Evolutionary conservation across 2,329 filamentous ascomycete genomes (phyloP).

Genomic region (Ophiocordyceps australis): DNA sequence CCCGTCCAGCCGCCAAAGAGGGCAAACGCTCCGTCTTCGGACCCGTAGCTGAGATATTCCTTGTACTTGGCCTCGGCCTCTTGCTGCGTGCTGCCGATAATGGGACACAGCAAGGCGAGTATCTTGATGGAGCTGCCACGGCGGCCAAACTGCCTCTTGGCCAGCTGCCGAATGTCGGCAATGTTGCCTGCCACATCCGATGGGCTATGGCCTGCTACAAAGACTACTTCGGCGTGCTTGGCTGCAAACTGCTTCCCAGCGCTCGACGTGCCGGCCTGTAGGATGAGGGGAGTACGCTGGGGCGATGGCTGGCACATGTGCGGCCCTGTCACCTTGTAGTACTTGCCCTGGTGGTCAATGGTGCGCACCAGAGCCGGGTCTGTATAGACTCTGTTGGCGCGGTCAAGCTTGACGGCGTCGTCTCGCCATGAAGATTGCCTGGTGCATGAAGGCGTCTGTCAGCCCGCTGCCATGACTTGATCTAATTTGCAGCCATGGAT

Average conservation of each 20-base stretch:
- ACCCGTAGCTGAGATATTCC: conserved; percentile 35
- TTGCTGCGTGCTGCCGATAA: conserved; percentile 40
- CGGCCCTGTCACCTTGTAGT: conserved; percentile 38
- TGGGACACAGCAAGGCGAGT: conserved; percentile 36
- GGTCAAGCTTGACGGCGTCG: conserved; percentile 38
- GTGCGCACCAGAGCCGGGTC: conserved; percentile 30
- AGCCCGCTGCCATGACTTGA: too few relatives aligned
- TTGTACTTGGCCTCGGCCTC: conserved; percentile 31
- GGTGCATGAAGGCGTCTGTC: too few relatives aligned
- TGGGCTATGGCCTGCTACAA: conserved; percentile 39
- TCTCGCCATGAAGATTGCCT: conserved; percentile 35
- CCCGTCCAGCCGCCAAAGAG: conserved; percentile 52
- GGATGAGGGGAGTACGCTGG: conserved; percentile 44
- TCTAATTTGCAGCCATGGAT: not conserved
- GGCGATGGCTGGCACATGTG: conserved; percentile 43
- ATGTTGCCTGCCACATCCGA: conserved; percentile 34
- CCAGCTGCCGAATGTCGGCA: conserved; percentile 33
- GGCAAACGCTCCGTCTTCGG: conserved; percentile 42
- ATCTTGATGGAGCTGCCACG: conserved; percentile 41
- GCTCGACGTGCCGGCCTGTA: conserved; percentile 45
- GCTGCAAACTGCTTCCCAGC: conserved; percentile 42
- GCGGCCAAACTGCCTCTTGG: conserved; percentile 26
- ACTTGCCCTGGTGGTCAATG: conserved; percentile 44
- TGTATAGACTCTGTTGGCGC: conserved; percentile 27
- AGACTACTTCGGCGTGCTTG: conserved; percentile 46